Evolutionary conservation across 2,329 filamentous ascomycete species (phyloP).

Genomic region (Bipolaris victoriae): DNA sequence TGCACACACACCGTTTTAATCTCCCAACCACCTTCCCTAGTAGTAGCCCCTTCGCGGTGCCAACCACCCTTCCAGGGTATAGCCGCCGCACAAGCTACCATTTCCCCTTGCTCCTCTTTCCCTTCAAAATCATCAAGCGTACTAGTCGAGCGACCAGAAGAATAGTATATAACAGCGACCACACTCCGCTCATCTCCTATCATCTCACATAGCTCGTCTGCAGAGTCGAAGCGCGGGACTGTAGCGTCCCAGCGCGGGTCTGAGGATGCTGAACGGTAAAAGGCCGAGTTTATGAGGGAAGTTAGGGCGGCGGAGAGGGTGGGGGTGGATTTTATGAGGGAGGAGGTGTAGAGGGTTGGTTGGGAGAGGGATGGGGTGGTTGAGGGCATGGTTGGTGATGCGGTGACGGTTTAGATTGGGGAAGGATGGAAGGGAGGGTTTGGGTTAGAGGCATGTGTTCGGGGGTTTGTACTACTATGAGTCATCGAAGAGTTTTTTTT

Average conservation of each 20-base stretch:
- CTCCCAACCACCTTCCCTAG: conserved; percentile 35
- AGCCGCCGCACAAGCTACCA: conserved; percentile 30
- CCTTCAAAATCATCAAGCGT: too few species aligned
- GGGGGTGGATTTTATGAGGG: conserved; percentile 15
- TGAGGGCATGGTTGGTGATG: too few species aligned
- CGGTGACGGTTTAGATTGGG: too few species aligned
- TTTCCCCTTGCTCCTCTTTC: conserved; percentile 4
- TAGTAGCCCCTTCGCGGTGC: conserved; percentile 19
- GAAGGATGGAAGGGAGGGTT: too few species aligned
- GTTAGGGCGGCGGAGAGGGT: conserved; percentile 20
- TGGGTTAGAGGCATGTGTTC: too few species aligned
- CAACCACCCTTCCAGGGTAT: conserved; percentile 36
- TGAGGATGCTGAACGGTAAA: conserved; percentile 21
- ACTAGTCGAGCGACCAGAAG: too few species aligned
- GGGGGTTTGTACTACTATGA: too few species aligned
- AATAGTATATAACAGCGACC: conserved; percentile 19
- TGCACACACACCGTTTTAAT: conserved; percentile 36
- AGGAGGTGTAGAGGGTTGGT: conserved; percentile 19
- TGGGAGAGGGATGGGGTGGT: neutral
- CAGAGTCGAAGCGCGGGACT: conserved; percentile 19
- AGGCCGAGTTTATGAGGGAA: conserved; percentile 29
- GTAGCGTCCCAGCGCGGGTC: conserved; percentile 24
- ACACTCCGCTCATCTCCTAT: conserved; percentile 17
- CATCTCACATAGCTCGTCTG: conserved; percentile 23
- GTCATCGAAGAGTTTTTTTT: too few species aligned